phyloP scores from a whole-genome alignment of 352 stramenopile species.

The Pythium guiyangense region DNA sequence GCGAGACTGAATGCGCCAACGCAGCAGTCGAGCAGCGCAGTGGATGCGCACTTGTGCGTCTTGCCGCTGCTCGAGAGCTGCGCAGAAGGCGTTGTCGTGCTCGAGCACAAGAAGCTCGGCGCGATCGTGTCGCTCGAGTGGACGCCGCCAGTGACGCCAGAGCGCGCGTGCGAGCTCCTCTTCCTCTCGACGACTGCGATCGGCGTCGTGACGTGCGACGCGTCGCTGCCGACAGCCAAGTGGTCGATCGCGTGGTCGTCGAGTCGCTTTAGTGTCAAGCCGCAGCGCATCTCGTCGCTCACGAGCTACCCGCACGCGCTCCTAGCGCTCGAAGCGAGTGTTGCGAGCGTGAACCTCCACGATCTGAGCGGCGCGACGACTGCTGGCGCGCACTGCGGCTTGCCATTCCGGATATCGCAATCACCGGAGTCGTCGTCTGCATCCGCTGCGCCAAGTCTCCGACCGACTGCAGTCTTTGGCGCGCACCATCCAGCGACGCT shows the following conservation, averaged over 20 bases:
- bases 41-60: constrained; percentile 38
- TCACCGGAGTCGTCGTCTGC: not conserved
- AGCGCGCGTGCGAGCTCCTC: constrained; percentile 51
- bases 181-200: constrained; percentile 66
- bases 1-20: not conserved
- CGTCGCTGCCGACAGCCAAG: constrained; percentile 25
- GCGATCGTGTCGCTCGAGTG: constrained; percentile 56
- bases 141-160: constrained; percentile 45
- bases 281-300: constrained; percentile 45
- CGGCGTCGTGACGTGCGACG: constrained; percentile 55
- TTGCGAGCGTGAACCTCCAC: constrained; percentile 52
- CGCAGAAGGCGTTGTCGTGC: constrained; percentile 45
- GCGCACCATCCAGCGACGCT: constrained; percentile 58
- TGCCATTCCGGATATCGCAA: constrained; percentile 13
- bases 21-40: constrained; percentile 2
- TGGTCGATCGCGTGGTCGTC: constrained; percentile 63
- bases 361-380: constrained; percentile 29
- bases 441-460: not conserved
- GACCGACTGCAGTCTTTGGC: constrained; percentile 14
- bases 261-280: constrained; percentile 50
- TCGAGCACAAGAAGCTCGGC: constrained; percentile 60
- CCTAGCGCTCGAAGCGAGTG: constrained; percentile 40
- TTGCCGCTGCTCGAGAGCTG: constrained; percentile 41
- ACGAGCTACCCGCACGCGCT: constrained; percentile 46
- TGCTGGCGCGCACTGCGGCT: constrained; percentile 5